Base-by-base conservation (phyloP, 2,329 filamentous ascomycete genomes). In the Cercospora janseana region DNA sequence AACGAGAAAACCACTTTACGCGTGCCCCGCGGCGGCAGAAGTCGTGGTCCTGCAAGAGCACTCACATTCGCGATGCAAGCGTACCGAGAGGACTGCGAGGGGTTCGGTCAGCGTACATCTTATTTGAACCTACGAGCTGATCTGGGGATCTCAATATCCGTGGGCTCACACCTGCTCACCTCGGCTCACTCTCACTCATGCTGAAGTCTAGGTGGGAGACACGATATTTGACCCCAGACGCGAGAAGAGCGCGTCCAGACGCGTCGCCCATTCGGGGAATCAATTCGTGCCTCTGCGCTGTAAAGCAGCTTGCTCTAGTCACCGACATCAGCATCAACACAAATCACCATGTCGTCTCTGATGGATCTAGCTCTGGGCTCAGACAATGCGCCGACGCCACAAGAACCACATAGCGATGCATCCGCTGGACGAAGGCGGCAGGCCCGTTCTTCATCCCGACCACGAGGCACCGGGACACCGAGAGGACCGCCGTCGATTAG, bases 361-460 rank as follows among this genome's bases (percentile, higher is more conserved):
- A 62, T 78, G 9, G 76, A 79, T 61, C 71, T 74, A 23, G 70
- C 74, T 15, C 64, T 79, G 43, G 70, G 72, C 24, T 79, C 76
- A 10, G 77, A 76, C 52, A 64, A 67, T 52, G 62, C 69, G 21
- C 58, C 68, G 4, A 49, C 51, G 8, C 51, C 51, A 42, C 66
- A 66, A 52, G 67, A 65, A 27, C 63, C 69, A 26, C 68, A 66
- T 35, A 65, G 66, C 63, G 68, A 71, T 63, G 70, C 69, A 44
- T 59, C 65, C 10, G 47, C 56, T 38, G 57, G 60, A 13, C 60
- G 61, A 55, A 64, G 59, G 62, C 65, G 60, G 55, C 60, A 60
- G 57, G 58, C 51, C 49, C 75, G 71, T 23, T 75, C 72, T 8
- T 83, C 81, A 46, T 80, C 79, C 28, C 72, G 79, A 49, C 79